phyloP scores from a whole-genome alignment of 106 monocot genomes.

The Dendrobium officinale region DNA sequence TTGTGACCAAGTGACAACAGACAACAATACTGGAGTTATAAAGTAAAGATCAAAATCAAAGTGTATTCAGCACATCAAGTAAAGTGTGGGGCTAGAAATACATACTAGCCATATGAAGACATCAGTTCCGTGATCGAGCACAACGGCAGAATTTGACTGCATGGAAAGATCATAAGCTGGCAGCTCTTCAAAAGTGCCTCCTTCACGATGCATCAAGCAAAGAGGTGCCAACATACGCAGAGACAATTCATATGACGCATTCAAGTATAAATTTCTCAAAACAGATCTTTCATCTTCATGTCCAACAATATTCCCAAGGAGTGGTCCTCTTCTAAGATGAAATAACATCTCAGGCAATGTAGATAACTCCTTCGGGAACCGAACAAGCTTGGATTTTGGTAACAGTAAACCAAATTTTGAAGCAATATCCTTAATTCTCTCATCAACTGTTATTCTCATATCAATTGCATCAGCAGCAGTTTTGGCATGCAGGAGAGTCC shows the following conservation, averaged over 20 bases:
- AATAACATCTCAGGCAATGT: conserved; percentile 79
- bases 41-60: neutral
- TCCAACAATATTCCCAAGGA: conserved; percentile 81
- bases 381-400: conserved; percentile 68
- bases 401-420: conserved; percentile 69
- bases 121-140: conserved; percentile 96
- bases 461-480: conserved; percentile 49
- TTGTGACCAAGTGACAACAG: neutral
- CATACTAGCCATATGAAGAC: conserved; percentile 98
- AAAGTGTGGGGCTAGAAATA: neutral
- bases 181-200: conserved; percentile 94
- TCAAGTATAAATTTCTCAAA: conserved; percentile 78
- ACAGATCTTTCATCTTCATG: conserved; percentile 99
- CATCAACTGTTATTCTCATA: conserved; percentile 75
- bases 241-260: conserved; percentile 90
- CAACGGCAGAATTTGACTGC: conserved; percentile 88
- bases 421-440: conserved; percentile 90
- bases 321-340: conserved; percentile 91
- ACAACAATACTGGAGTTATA: neutral
- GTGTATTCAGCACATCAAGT: neutral
- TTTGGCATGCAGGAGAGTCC: conserved; percentile 67
- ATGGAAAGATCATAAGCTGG: conserved; percentile 93
- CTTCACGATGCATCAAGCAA: conserved; percentile 92
- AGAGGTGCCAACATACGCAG: conserved; percentile 89
- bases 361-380: conserved; percentile 74